phyloP scores from a whole-genome alignment of 768 basidiomycete genomes.

The Pleurotus platypus region DNA sequence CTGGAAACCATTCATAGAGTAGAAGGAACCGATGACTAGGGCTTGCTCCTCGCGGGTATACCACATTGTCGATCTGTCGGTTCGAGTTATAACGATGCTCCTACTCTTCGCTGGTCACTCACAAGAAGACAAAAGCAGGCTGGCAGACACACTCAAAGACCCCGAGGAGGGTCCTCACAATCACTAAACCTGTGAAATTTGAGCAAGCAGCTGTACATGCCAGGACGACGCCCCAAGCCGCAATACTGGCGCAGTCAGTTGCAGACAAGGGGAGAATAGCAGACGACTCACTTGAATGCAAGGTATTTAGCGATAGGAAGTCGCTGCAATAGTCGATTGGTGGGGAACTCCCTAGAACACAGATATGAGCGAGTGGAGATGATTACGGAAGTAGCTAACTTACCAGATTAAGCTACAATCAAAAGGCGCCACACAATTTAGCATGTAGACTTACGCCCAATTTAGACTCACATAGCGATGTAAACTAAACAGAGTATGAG shows the following conservation, averaged over 20 bases:
- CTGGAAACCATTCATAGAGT: slow-evolving; percentile 46
- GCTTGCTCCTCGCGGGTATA: slow-evolving; percentile 49
- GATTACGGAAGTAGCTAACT: neutral
- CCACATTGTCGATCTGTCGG: slow-evolving; percentile 44
- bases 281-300: slow-evolving; percentile 31
- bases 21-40: slow-evolving; percentile 39
- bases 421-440: neutral
- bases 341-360: slow-evolving; percentile 42
- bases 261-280: neutral
- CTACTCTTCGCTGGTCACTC: neutral
- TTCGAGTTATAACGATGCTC: neutral
- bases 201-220: slow-evolving; percentile 46
- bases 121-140: slow-evolving; percentile 34
- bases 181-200: slow-evolving; percentile 38
- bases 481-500: slow-evolving; percentile 24
- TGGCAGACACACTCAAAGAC: slow-evolving; percentile 47
- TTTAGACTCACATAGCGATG: slow-evolving; percentile 33
- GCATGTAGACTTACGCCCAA: neutral
- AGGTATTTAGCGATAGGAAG: slow-evolving; percentile 50
- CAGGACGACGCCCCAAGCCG: slow-evolving; percentile 42
- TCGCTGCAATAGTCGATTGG: slow-evolving; percentile 44
- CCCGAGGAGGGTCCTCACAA: slow-evolving; percentile 44
- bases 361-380: slow-evolving; percentile 14
- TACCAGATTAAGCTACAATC: neutral
- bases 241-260: slow-evolving; percentile 20